These are phyloP conservation scores for Phoma sp. DNA, from an alignment of 2,329 filamentous ascomycete genomes.

Conservation along the genomic window DNA sequence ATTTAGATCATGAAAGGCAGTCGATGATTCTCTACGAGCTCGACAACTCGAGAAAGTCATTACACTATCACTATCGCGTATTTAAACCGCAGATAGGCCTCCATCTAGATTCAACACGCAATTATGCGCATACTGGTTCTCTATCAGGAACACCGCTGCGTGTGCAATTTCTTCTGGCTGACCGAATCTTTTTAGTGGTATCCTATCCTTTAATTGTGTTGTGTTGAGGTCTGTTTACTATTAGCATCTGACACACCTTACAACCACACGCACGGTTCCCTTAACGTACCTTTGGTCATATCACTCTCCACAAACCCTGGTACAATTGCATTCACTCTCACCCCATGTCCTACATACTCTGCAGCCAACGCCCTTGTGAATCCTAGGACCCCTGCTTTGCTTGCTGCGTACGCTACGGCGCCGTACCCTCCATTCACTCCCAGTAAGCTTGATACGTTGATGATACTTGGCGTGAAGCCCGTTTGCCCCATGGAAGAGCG, in stretches of 20 bases:
- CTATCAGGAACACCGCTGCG: constrained; percentile 77
- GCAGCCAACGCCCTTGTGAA: constrained; percentile 71
- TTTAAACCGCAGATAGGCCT: constrained; percentile 70
- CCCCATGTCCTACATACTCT: constrained; percentile 65
- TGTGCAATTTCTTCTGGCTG: constrained; percentile 76
- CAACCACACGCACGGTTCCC: not conserved
- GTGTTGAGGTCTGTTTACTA: constrained; percentile 44
- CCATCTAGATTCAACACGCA: constrained; percentile 87
- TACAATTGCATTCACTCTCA: constrained; percentile 80
- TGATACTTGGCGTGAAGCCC: constrained; percentile 62
- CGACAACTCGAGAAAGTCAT: not conserved
- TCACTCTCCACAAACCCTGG: constrained; percentile 83
- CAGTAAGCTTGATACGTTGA: constrained; percentile 82
- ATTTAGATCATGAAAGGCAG: constrained; percentile 2
- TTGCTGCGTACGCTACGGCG: constrained; percentile 75
- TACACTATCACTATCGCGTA: not conserved
- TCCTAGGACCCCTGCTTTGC: constrained; percentile 79
- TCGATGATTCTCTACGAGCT: not conserved
- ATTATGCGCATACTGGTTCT: constrained; percentile 84
- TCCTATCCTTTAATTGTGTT: constrained; percentile 53
- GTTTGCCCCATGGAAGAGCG: constrained; percentile 33
- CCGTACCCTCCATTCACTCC: constrained; percentile 73
- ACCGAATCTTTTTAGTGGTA: constrained; percentile 73
- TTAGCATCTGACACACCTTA: not conserved
- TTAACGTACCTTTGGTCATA: constrained; percentile 72